Conservation (phyloP, 805 yeast genomes). For the Candida sphagnicola region DNA sequence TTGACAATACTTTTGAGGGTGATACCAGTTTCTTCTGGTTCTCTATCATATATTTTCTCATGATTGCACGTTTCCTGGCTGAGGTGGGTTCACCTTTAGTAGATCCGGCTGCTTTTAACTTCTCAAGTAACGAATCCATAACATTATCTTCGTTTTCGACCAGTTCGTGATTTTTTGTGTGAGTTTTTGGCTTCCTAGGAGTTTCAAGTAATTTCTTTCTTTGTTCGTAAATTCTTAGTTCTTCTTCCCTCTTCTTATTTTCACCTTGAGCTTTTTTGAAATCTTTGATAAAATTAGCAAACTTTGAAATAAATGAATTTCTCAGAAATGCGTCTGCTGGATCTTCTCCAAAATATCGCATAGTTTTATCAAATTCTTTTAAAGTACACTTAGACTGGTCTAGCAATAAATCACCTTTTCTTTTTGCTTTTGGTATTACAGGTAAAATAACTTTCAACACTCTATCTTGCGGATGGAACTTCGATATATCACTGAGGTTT, state of each 20-base stretch:
- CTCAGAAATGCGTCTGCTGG: slow-evolving; percentile 50
- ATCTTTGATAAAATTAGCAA: slow-evolving; percentile 55
- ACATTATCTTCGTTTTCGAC: slow-evolving; percentile 42
- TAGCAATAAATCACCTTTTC: slow-evolving; percentile 46
- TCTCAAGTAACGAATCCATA: slow-evolving; percentile 85
- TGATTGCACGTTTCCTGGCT: slow-evolving; percentile 76
- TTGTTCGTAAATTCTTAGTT: slow-evolving; percentile 65
- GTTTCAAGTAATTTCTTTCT: slow-evolving; percentile 62
- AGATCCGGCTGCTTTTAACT: slow-evolving; percentile 82
- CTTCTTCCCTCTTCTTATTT: slow-evolving; percentile 65
- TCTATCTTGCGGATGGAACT: slow-evolving; percentile 64
- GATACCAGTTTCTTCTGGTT: slow-evolving; percentile 11
- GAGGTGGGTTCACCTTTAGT: slow-evolving; percentile 70
- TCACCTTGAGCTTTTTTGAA: slow-evolving; percentile 64
- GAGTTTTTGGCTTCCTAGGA: slow-evolving; percentile 19
- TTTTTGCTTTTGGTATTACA: slow-evolving; percentile 50
- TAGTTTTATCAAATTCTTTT: slow-evolving; percentile 50
- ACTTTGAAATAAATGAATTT: slow-evolving; percentile 59
- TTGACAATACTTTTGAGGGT: slow-evolving; percentile 4
- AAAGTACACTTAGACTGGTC: slow-evolving; percentile 50
- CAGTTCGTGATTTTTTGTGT: slow-evolving; percentile 19
- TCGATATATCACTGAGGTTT: slow-evolving; percentile 56
- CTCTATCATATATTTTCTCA: slow-evolving; percentile 57
- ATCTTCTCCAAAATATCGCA: slow-evolving; percentile 74
- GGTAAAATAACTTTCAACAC: slow-evolving; percentile 53